Conservation (phyloP, 2,329 filamentous ascomycete species). For the Eurotiales sp. region DNA sequence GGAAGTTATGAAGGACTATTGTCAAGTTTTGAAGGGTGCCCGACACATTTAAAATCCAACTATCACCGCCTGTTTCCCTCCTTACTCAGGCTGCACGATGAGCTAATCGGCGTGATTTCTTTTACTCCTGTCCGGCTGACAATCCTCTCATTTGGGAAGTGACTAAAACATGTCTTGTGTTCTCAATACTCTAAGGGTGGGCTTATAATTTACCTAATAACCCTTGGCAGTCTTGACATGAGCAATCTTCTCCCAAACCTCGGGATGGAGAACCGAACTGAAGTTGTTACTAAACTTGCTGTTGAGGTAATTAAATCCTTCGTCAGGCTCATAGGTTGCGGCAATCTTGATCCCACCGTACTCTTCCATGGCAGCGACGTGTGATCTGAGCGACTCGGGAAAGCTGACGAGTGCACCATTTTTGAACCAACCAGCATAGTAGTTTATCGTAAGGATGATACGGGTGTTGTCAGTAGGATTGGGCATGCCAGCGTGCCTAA, state of each 20-base stretch:
- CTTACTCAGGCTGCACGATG: too few species aligned
- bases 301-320: neutral
- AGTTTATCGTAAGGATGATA: constrained; percentile 26
- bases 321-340: neutral
- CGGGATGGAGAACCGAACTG: neutral
- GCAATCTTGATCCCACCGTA: neutral
- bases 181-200: too few species aligned
- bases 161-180: too few species aligned
- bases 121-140: too few species aligned
- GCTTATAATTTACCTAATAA: too few species aligned
- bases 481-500: constrained; percentile 29
- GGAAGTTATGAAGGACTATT: too few species aligned
- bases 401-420: neutral
- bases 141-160: too few species aligned
- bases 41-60: too few species aligned
- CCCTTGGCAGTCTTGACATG: neutral
- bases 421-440: constrained; percentile 17
- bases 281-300: constrained; percentile 4
- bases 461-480: constrained; percentile 23
- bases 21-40: too few species aligned
- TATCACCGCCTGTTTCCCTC: too few species aligned
- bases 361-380: neutral
- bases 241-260: neutral
- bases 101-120: too few species aligned
- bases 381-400: neutral